Percentiles rank a stretch among this genome's conserved stretches.
phyloP scores from a whole-genome alignment of 75 land plant genomes.

The Sequoiadendron giganteum region DNA sequence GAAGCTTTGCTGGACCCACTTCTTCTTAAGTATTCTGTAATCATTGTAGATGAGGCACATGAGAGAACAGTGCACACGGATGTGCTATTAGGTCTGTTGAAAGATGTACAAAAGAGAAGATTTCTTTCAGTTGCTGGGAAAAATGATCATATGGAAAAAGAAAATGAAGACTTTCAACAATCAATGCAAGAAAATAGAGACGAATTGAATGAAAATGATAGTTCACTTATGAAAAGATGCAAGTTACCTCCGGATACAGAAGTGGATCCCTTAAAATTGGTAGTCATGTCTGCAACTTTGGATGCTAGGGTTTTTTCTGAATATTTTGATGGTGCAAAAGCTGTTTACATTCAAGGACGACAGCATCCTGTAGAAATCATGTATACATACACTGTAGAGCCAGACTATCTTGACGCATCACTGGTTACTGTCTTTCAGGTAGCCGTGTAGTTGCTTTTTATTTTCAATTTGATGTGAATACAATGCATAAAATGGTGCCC shows the following conservation, averaged over 20 bases:
- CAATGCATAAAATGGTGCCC: not conserved
- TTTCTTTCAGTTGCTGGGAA: slow-evolving; percentile 13
- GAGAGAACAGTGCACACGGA: slow-evolving; percentile 97
- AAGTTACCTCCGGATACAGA: not conserved
- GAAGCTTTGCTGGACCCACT: slow-evolving; percentile 89
- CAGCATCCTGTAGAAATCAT: slow-evolving; percentile 84
- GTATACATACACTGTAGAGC: slow-evolving; percentile 65
- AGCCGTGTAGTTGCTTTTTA: not conserved
- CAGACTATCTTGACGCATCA: slow-evolving; percentile 86
- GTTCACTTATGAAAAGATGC: slow-evolving; percentile 14
- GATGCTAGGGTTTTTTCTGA: slow-evolving; percentile 84
- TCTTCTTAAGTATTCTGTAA: slow-evolving; percentile 78
- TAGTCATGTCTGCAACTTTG: slow-evolving; percentile 96
- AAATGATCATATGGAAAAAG: slow-evolving; percentile 5
- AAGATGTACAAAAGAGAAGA: slow-evolving; percentile 67
- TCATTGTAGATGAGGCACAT: slow-evolving; percentile 98
- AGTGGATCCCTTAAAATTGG: slow-evolving; percentile 61
- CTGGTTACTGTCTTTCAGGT: slow-evolving; percentile 92
- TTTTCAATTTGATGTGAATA: not conserved
- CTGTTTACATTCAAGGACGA: slow-evolving; percentile 86
- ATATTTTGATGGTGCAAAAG: slow-evolving; percentile 82
- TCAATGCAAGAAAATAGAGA: slow-evolving; percentile 21
- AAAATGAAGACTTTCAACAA: slow-evolving; percentile 10
- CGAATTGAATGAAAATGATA: not conserved
- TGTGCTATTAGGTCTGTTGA: slow-evolving; percentile 87